Conservation (phyloP, 140 eudicot species). For the Anethum foeniculum region DNA sequence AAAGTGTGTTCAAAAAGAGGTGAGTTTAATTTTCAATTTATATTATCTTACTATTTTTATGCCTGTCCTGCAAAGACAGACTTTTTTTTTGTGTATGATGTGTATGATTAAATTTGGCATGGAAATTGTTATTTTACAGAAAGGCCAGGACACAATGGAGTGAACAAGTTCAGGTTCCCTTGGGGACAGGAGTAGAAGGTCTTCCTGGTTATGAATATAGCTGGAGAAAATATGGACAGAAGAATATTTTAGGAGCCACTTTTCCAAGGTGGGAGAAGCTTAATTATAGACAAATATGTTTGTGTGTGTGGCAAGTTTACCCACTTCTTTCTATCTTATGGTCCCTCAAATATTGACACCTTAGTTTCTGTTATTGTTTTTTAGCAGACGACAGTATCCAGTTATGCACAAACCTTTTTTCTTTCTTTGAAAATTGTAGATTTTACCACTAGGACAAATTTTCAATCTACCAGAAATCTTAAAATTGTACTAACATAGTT, state of each 20-base stretch:
- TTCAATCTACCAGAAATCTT: too few relatives aligned
- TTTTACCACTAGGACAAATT: too few relatives aligned
- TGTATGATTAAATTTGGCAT: conserved; percentile 4
- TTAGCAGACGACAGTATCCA: too few relatives aligned
- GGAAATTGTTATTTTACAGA: conserved; percentile 23
- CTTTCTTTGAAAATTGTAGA: too few relatives aligned
- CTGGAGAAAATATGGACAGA: conserved; percentile 96
- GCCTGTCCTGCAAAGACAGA: neutral
- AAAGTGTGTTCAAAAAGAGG: conserved; percentile 52
- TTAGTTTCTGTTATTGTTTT: neutral
- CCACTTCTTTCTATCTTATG: conserved; percentile 4
- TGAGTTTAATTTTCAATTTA: neutral
- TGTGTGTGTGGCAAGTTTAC: neutral
- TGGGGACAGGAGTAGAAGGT: conserved; percentile 41
- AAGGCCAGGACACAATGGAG: conserved; percentile 57
- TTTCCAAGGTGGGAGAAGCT: conserved; percentile 55
- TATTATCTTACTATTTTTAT: neutral
- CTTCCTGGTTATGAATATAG: conserved; percentile 56
- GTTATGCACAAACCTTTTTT: too few relatives aligned
- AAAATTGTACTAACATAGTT: neutral
- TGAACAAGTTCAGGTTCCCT: conserved; percentile 44
- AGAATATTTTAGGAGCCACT: conserved; percentile 62
- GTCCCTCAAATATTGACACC: conserved; percentile 4
- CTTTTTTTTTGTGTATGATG: neutral
- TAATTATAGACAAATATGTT: neutral